These are phyloP conservation scores for Pouteria glomerata DNA, from an alignment of 148 eudicot species.

Conservation along the genomic window DNA sequence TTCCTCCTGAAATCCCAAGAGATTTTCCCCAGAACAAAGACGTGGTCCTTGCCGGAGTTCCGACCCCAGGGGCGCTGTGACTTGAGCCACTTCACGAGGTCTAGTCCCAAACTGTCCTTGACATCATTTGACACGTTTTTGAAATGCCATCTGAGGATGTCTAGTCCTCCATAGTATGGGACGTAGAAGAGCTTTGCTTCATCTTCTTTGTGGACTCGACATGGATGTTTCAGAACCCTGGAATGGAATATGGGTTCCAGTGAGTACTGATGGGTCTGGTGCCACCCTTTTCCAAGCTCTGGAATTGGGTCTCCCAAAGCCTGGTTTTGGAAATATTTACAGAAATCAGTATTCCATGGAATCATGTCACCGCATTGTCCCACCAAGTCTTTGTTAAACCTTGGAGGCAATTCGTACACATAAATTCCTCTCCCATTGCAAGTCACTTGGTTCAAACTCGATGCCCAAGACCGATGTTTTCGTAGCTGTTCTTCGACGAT, in stretches of 20 bases:
- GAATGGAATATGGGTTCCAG: conserved; percentile 72
- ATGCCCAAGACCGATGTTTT: conserved; percentile 43
- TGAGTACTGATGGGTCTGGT: conserved; percentile 67
- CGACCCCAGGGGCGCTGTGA: conserved; percentile 41
- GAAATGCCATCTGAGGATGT: conserved; percentile 71
- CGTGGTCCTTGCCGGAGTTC: conserved; percentile 61
- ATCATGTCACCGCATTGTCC: conserved; percentile 46
- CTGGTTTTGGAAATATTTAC: conserved; percentile 44
- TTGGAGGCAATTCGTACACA: conserved; percentile 71
- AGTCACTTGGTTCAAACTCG: conserved; percentile 12
- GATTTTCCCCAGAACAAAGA: conserved; percentile 67
- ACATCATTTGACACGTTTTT: conserved; percentile 45
- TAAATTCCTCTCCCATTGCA: conserved; percentile 64
- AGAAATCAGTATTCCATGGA: conserved; percentile 52
- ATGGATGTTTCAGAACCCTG: conserved; percentile 64
- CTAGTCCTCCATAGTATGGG: conserved; percentile 75
- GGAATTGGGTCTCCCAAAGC: conserved; percentile 54
- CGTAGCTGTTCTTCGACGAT: conserved; percentile 41
- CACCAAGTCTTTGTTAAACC: conserved; percentile 63
- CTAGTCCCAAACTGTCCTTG: conserved; percentile 47
- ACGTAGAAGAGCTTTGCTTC: conserved; percentile 76
- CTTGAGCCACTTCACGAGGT: conserved; percentile 59
- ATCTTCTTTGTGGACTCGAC: conserved; percentile 49
- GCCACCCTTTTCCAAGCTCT: conserved; percentile 70
- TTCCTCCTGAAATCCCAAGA: conserved; percentile 75